phyloP scores from a whole-genome alignment of 345 rosid species.

The Eucalyptus leucophloia region DNA sequence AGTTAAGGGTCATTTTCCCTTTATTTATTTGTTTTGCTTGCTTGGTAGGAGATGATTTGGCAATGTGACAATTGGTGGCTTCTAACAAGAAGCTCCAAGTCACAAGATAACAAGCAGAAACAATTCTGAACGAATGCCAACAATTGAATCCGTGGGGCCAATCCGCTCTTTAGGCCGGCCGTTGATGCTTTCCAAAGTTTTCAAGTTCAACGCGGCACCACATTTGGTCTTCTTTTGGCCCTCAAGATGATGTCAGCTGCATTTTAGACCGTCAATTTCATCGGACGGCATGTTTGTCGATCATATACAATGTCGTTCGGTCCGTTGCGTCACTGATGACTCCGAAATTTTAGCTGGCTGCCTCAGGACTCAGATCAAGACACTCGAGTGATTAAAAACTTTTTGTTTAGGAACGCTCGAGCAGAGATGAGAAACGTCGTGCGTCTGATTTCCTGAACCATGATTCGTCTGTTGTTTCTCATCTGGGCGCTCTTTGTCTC shows the following conservation, averaged over 20 bases:
- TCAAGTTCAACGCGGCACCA: neutral
- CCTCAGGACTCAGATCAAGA: neutral
- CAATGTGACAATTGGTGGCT: neutral
- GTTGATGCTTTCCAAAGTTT: neutral
- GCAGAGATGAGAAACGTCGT: neutral
- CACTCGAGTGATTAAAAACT: neutral
- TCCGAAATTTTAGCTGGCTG: neutral
- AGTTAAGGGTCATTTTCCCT: neutral
- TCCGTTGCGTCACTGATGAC: neutral
- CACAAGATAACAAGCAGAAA: neutral
- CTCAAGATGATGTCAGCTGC: neutral
- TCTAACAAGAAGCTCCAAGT: neutral
- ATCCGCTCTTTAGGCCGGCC: neutral
- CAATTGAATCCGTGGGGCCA: neutral
- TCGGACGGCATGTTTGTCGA: neutral
- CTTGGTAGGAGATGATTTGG: neutral
- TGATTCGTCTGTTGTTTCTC: conserved; percentile 17
- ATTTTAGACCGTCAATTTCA: neutral
- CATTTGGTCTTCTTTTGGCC: neutral
- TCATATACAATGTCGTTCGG: neutral
- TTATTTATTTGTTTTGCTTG: neutral
- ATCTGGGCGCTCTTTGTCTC: neutral
- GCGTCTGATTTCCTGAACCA: neutral
- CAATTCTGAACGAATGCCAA: neutral
- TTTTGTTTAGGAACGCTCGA: neutral